phyloP scores from a whole-genome alignment of 108 stramenopile genomes.

The Nitzschia sp. region DNA sequence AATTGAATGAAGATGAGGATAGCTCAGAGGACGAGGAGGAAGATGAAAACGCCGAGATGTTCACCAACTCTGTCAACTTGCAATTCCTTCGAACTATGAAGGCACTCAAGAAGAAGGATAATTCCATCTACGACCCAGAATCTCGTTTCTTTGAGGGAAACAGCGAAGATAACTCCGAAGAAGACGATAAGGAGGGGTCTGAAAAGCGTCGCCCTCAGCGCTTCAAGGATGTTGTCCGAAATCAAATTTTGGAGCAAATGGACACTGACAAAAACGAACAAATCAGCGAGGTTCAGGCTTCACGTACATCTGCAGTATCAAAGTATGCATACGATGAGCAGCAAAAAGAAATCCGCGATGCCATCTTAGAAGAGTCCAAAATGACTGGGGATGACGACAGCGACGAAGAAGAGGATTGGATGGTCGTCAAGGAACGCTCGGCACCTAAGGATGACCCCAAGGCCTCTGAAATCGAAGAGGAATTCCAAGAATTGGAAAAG shows the following conservation, averaged over 20 bases:
- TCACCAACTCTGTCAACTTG: conserved; percentile 69
- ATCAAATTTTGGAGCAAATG: conserved; percentile 92
- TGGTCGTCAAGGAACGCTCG: conserved; percentile 47
- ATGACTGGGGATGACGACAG: conserved; percentile 36
- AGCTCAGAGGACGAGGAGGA: conserved; percentile 42
- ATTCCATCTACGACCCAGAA: conserved; percentile 69
- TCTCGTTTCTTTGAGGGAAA: conserved; percentile 63
- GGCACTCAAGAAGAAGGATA: conserved; percentile 71
- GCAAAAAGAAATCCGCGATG: conserved; percentile 81
- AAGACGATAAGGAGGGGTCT: conserved; percentile 7
- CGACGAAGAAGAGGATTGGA: conserved; percentile 50
- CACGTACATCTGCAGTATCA: conserved; percentile 2
- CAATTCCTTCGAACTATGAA: conserved; percentile 78
- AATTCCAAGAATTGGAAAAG: conserved; percentile 62
- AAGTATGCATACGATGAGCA: conserved; percentile 90
- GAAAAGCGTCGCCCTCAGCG: conserved; percentile 47
- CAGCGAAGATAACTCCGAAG: conserved; percentile 28
- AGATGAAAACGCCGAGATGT: conserved; percentile 47
- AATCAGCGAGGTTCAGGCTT: conserved; percentile 5
- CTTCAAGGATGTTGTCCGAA: conserved; percentile 95
- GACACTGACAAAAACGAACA: conserved; percentile 30
- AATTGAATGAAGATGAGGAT: conserved; percentile 43
- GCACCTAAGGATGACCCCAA: conserved; percentile 20
- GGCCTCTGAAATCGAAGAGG: conserved; percentile 52
- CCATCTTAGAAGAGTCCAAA: conserved; percentile 63